Evolutionary conservation across 2,329 filamentous ascomycete species (phyloP), one percentile per base, ranked within the genome.

Genomic region (Fusarium sp.): DNA sequence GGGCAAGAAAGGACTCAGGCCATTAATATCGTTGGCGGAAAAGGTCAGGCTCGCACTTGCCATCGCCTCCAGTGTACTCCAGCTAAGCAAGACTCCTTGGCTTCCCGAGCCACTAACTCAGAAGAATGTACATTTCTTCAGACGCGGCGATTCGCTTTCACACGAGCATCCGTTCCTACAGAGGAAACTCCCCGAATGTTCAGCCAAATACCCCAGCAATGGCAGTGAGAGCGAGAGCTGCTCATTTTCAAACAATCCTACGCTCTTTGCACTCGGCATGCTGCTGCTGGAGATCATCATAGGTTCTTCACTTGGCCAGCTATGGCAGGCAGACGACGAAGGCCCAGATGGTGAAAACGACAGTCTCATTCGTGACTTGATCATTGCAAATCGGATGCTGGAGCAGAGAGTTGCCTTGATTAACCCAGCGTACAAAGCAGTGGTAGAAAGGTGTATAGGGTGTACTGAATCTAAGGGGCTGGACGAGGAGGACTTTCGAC

Each of bases 51-150:
- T 76, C 20, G 69, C 73, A 6, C 67, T 75, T 1, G 59, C 67
- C 3, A 50, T 76, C 5, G 63, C 73, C 2, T 73, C 64, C 1
- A 74, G 65, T 35, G 69, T 73, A 3, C 65, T 76, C 5, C 73
- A 75, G 18, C 18, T 75, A 4, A 73, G 72, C n/a, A 76, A 75
- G 5, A 73, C 73, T 0, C 69, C 67, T 4, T 76, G 73, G 73
- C 65, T 75, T 5, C 57, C 67, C 2, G 69, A 64, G 4, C 45
- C 5, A 2, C 22, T 72, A 2, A 73, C 56, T 4, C 52, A 31
- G 3, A 60, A 18, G 14, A 56, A 43, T 2, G 35, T 76, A 0
- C 56, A 68, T 18, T 76, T 75, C 35, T 75, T 76, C 5, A 41
- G 39, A 33, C 52, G 14, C 1, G 60, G 45, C 1, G 22, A 24